Evolutionary conservation across 495 filamentous ascomycete genomes (phyloP), one percentile per base, ranked within the genome.

Genomic region (Hypoxylon crocopeplum): DNA sequence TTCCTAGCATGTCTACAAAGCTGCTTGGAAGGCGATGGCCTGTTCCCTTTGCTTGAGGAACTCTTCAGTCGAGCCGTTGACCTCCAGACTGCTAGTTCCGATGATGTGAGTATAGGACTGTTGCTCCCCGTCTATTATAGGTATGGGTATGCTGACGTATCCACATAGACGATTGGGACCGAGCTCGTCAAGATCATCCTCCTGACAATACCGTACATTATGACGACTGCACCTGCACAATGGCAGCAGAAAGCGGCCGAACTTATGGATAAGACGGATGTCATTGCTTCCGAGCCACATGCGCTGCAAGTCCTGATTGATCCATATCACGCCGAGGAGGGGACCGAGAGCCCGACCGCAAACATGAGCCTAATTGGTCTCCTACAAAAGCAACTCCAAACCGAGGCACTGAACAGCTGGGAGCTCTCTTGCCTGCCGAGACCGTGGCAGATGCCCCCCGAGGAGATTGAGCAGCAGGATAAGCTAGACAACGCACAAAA

Each of bases 121-220:
- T 29, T n/a, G 1, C 27, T 25, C 3, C 12, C 12, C 7, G 13
- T 57, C 5, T 22, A 38, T 44, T 1, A 21, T 22, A 47, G 5
- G 17, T 13, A 21, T 29, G 5, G 7, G 19, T 39, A 62, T 48
- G 34, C 47, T 57, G 27, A 57, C 11, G 33, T 34, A 19, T 21
- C 25, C 33, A 58, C 21, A 15, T 53, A 82, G 79, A 90, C 92
- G 1, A 79, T 99, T 54, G 87, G 87, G n/a, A 80, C 86, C 25
- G 94, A 98, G 74, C 82, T 99, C 37, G 91, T 96, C 68, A 97
- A 97, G 73, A 90, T 97, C 60, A 95, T 97, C 50, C 83, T 97
- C 32, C 84, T 96, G 33, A 94, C 92, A 0, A 88, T 98, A 53
- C 93, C 94, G 5, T 99, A 97, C 72, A 79, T 93, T 30, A 86